Conservation (phyloP, 1,139 yeast species). For the Taphrina deformans region DNA sequence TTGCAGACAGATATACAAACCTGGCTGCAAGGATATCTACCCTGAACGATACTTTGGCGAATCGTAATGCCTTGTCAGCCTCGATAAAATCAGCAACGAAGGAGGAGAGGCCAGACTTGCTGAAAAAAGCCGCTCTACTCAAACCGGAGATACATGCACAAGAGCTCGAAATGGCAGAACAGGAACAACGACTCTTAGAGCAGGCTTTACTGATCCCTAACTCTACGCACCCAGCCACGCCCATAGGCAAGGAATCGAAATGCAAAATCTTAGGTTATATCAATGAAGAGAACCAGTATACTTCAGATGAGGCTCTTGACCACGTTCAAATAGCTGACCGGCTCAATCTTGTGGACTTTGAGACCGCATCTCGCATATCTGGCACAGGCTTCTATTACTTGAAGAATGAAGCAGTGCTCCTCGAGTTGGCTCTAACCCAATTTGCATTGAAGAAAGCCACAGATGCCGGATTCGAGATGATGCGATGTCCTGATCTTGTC, state of each 20-base stretch:
- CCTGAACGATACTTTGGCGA: slow-evolving; percentile 33
- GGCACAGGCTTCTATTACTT: slow-evolving; percentile 91
- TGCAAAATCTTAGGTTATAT: slow-evolving; percentile 37
- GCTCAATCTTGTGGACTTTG: slow-evolving; percentile 66
- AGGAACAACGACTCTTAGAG: slow-evolving; percentile 33
- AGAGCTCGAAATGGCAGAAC: slow-evolving; percentile 31
- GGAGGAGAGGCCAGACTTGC: slow-evolving; percentile 13
- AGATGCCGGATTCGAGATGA: slow-evolving; percentile 64
- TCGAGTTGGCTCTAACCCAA: slow-evolving; percentile 87
- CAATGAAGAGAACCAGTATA: slow-evolving; percentile 35
- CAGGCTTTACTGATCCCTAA: slow-evolving; percentile 39
- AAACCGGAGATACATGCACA: slow-evolving; percentile 35
- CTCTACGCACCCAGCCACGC: slow-evolving; percentile 35
- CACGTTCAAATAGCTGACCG: slow-evolving; percentile 67
- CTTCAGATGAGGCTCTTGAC: slow-evolving; percentile 46
- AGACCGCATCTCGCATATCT: slow-evolving; percentile 68
- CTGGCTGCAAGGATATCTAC: slow-evolving; percentile 28
- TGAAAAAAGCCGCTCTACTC: slow-evolving; percentile 35
- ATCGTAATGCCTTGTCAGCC: slow-evolving; percentile 36
- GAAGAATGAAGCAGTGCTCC: slow-evolving; percentile 77
- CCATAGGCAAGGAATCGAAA: slow-evolving; percentile 38
- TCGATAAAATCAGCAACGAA: slow-evolving; percentile 21
- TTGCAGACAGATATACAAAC: slow-evolving; percentile 32
- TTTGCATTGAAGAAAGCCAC: slow-evolving; percentile 71
- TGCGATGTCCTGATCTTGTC: slow-evolving; percentile 83